Conservation (phyloP, 495 filamentous ascomycete genomes). For the Evansstolkia leycettana region DNA sequence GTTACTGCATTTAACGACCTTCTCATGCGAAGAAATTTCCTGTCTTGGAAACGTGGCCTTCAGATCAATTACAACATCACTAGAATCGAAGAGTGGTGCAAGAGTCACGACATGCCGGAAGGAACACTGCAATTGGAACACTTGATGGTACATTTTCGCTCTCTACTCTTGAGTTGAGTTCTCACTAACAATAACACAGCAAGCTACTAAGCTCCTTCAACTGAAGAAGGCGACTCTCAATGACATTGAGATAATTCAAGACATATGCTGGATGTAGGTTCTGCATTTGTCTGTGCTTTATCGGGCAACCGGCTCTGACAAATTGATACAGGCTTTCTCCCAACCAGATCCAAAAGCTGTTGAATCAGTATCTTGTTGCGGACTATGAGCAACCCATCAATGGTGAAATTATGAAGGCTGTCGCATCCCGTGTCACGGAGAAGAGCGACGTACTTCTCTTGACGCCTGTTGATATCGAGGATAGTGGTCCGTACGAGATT, state of each 20-base stretch:
- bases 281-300: background rate
- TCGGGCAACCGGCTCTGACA: constrained; percentile 1
- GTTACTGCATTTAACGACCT: constrained; percentile 99
- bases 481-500: constrained; percentile 98
- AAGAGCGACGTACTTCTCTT: constrained; percentile 94
- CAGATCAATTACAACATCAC: constrained; percentile 99
- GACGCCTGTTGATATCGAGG: constrained; percentile 95
- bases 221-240: constrained; percentile 98
- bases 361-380: constrained; percentile 97
- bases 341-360: constrained; percentile 96
- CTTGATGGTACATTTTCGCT: constrained; percentile 59
- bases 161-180: background rate
- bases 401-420: constrained; percentile 99
- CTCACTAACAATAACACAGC: constrained; percentile 39
- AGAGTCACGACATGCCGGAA: constrained; percentile 99
- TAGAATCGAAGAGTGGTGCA: constrained; percentile 99
- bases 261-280: constrained; percentile 98
- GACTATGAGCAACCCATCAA: constrained; percentile 99
- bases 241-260: constrained; percentile 99
- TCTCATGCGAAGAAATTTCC: constrained; percentile 93
- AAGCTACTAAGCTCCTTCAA: constrained; percentile 97
- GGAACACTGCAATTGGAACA: constrained; percentile 96
- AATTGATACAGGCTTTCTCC: constrained; percentile 63
- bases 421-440: constrained; percentile 92
- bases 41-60: constrained; percentile 97